Percentiles rank a stretch among this genome's conserved stretches.
Evolutionary conservation across 768 basidiomycete species (phyloP).

Genomic region (Phlegmacium glaucopus): DNA sequence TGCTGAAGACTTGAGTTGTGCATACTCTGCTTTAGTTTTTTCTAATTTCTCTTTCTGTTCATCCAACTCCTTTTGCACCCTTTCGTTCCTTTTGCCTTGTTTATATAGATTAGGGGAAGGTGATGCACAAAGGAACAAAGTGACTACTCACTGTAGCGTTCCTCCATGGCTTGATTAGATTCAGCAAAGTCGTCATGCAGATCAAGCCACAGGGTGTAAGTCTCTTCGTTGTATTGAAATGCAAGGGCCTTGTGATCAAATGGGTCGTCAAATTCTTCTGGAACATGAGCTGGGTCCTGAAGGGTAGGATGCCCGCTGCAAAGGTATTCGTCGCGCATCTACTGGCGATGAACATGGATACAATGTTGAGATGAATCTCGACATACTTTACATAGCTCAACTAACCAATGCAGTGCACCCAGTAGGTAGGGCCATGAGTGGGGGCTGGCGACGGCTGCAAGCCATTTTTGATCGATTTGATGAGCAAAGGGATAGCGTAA

Average conservation of each 20-base stretch:
- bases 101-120: conserved; percentile 30
- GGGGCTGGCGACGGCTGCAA: conserved; percentile 84
- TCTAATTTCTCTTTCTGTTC: conserved; percentile 45
- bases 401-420: conserved; percentile 91
- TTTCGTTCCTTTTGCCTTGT: conserved; percentile 70
- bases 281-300: conserved; percentile 55
- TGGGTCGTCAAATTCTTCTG: conserved; percentile 73
- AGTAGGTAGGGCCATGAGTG: conserved; percentile 91
- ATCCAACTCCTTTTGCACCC: conserved; percentile 61
- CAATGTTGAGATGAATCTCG: background rate
- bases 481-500: conserved; percentile 80
- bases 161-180: conserved; percentile 66
- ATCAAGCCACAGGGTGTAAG: conserved; percentile 68
- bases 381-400: conserved; percentile 76
- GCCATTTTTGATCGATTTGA: conserved; percentile 79
- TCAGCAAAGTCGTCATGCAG: conserved; percentile 67
- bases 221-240: conserved; percentile 67
- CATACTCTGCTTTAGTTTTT: conserved; percentile 48
- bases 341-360: conserved; percentile 20
- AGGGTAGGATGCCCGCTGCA: conserved; percentile 65
- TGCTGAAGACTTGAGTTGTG: conserved; percentile 58
- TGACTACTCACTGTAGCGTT: conserved; percentile 62
- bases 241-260: conserved; percentile 74
- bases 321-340: conserved; percentile 46
- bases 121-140: background rate